phyloP scores from a whole-genome alignment of 2,329 filamentous ascomycete species.

The Trichoderma sp. region DNA sequence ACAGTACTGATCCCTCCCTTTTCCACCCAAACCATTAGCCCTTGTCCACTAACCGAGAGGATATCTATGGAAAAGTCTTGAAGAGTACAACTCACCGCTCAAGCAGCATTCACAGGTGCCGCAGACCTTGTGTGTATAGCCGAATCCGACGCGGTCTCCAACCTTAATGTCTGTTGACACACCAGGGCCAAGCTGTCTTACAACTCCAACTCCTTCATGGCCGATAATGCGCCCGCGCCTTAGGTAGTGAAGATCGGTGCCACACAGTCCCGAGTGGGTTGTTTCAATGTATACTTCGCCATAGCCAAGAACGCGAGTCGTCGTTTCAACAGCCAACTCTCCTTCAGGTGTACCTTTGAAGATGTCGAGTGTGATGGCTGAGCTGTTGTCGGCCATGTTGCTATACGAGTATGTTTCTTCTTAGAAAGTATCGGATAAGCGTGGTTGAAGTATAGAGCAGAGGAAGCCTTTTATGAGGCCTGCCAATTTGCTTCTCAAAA shows the following conservation, averaged over 20 bases:
- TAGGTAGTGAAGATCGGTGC: constrained; percentile 2
- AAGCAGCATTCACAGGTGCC: not conserved
- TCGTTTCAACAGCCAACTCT: not conserved
- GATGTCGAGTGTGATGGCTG: not conserved
- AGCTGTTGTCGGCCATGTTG: not conserved
- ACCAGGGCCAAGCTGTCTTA: not conserved
- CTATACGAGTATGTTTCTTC: not conserved
- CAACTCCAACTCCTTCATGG: not conserved
- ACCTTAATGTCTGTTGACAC: not conserved
- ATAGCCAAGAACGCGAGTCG: not conserved
- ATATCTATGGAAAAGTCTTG: not conserved
- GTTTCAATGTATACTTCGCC: constrained; percentile 1
- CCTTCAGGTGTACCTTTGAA: not conserved
- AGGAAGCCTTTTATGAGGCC: not conserved
- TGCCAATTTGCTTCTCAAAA: not conserved
- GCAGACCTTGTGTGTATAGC: constrained; percentile 4
- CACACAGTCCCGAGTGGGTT: not conserved
- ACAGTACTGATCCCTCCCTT: not conserved
- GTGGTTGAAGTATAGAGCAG: not conserved
- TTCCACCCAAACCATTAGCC: not conserved
- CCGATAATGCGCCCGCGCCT: not conserved
- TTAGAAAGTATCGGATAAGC: not conserved
- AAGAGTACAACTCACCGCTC: not conserved
- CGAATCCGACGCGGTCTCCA: not conserved
- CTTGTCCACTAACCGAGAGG: not conserved